These are phyloP conservation scores for Fusarium sulawesiense DNA, from an alignment of 2,329 filamentous ascomycete genomes.

Conservation along the genomic window DNA sequence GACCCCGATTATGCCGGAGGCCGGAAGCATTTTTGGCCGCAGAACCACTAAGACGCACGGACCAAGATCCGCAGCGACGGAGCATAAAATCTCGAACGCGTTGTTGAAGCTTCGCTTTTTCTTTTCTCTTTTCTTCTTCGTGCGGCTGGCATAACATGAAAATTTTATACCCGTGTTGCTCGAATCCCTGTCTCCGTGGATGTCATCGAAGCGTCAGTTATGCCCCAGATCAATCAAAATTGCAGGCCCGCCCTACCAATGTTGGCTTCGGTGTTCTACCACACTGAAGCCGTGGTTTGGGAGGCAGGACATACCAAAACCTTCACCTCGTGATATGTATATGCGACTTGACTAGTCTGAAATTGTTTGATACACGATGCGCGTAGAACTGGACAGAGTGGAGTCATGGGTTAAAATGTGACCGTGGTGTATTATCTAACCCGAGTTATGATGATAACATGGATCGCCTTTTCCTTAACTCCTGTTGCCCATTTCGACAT, in stretches of 20 bases:
- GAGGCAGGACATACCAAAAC: slow-evolving; percentile 58
- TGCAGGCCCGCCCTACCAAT: slow-evolving; percentile 73
- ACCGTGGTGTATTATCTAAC: slow-evolving; percentile 39
- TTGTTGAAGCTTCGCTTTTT: slow-evolving; percentile 48
- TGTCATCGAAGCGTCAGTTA: slow-evolving; percentile 76
- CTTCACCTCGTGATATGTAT: slow-evolving; percentile 9
- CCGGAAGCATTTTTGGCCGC: slow-evolving; percentile 19
- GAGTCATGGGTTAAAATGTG: slow-evolving; percentile 4
- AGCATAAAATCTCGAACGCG: slow-evolving; percentile 47
- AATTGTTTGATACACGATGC: neutral
- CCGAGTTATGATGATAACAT: slow-evolving; percentile 16
- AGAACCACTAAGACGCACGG: slow-evolving; percentile 1
- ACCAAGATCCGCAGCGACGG: slow-evolving; percentile 3
- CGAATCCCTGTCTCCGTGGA: slow-evolving; percentile 69
- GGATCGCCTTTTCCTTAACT: slow-evolving; percentile 34
- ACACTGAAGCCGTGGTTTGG: slow-evolving; percentile 49
- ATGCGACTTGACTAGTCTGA: neutral
- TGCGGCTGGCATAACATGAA: slow-evolving; percentile 81
- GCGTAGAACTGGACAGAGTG: neutral
- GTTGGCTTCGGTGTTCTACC: slow-evolving; percentile 51
- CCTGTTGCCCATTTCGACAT: slow-evolving; percentile 31
- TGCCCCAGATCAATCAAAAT: slow-evolving; percentile 83
- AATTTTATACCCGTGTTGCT: slow-evolving; percentile 83
- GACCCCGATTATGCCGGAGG: neutral
- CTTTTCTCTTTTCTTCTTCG: slow-evolving; percentile 72